Evolutionary conservation across 2,329 filamentous ascomycete genomes (phyloP).

Genomic region (Ascochyta koolunga): DNA sequence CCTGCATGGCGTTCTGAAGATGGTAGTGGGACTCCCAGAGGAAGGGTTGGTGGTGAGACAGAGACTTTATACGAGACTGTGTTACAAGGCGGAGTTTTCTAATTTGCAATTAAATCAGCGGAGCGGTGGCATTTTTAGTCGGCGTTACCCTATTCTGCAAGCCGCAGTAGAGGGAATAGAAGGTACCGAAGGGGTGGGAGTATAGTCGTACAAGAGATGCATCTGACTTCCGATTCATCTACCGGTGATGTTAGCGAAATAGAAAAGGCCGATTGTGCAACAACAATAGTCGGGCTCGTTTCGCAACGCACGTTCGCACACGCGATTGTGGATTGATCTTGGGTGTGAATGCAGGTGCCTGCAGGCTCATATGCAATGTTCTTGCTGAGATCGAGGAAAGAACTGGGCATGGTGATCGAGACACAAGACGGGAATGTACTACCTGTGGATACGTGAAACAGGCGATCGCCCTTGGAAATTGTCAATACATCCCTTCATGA

Average conservation of each 20-base stretch:
- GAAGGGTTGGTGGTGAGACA: slow-evolving; percentile 12
- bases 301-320: slow-evolving; percentile 19
- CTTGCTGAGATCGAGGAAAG: slow-evolving; percentile 16
- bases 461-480: slow-evolving; percentile 7
- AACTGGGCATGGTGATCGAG: slow-evolving; percentile 5
- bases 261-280: slow-evolving; percentile 9
- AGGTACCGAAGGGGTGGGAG: not conserved
- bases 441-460: slow-evolving; percentile 4
- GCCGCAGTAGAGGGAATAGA: not conserved
- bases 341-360: slow-evolving; percentile 17
- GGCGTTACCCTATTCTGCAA: not conserved
- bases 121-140: not conserved
- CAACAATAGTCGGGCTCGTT: slow-evolving; percentile 1
- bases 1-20: slow-evolving; percentile 22
- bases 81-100: slow-evolving; percentile 3
- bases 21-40: slow-evolving; percentile 1
- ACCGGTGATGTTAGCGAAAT: slow-evolving; percentile 4
- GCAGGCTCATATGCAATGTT: slow-evolving; percentile 22
- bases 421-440: slow-evolving; percentile 3
- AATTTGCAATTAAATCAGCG: slow-evolving; percentile 9
- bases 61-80: slow-evolving; percentile 11
- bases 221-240: slow-evolving; percentile 6
- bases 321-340: slow-evolving; percentile 17
- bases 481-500: slow-evolving; percentile 1
- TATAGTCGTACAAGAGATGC: slow-evolving; percentile 9